A percentile compares a stretch with the other conserved stretches of the same genome.
phyloP scores from a whole-genome alignment of 306 rosid species.

The Cucurbita maxima region DNA sequence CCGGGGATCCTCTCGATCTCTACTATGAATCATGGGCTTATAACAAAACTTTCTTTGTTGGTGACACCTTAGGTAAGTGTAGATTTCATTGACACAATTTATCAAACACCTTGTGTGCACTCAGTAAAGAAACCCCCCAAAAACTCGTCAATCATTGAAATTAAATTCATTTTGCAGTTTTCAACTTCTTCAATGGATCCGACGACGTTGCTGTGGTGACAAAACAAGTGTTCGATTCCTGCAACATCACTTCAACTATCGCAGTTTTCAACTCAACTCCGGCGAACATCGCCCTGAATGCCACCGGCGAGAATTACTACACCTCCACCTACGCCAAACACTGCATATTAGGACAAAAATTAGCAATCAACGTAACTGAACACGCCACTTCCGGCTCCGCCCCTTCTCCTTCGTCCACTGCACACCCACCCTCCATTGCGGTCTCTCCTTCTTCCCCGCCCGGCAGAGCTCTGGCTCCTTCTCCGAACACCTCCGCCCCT shows the following conservation, averaged over 20 bases:
- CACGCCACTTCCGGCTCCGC: not conserved
- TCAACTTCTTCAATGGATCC: constrained; percentile 21
- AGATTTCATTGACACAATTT: not conserved
- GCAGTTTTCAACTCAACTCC: constrained; percentile 22
- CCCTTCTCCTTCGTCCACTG: constrained; percentile 6
- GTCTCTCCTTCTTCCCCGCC: constrained; percentile 13
- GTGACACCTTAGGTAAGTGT: constrained; percentile 25
- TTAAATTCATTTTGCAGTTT: constrained; percentile 20
- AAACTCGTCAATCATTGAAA: not conserved
- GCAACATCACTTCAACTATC: constrained; percentile 19
- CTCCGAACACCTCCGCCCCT: constrained; percentile 19
- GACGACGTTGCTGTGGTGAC: constrained; percentile 39
- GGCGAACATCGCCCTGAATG: constrained; percentile 14
- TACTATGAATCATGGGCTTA: constrained; percentile 27
- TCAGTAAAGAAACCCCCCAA: not conserved
- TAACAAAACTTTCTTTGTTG: constrained; percentile 21
- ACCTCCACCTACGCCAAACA: constrained; percentile 27
- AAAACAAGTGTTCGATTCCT: constrained; percentile 24
- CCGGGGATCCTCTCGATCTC: constrained; percentile 7
- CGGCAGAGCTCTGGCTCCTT: constrained; percentile 8
- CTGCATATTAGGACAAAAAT: constrained; percentile 38
- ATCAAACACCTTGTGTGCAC: not conserved
- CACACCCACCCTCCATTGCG: constrained; percentile 5
- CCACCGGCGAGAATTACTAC: constrained; percentile 31
- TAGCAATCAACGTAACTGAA: constrained; percentile 33